Evolutionary conservation across 1,284 basidiomycete species (phyloP), one percentile per base, ranked within the genome.

Genomic region (Entoloma clypeatum): DNA sequence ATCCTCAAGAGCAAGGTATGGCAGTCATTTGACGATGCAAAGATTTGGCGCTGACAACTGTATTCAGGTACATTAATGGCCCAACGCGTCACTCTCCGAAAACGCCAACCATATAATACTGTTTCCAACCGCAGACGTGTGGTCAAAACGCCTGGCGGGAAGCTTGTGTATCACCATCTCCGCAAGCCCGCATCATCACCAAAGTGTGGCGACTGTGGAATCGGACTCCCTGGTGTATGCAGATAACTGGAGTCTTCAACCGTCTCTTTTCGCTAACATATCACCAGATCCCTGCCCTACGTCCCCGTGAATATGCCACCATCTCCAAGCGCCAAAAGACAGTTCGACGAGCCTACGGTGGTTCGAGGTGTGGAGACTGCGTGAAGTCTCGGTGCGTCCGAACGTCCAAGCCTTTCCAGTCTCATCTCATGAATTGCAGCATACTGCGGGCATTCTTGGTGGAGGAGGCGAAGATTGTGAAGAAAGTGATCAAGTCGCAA

Each of bases 401-500:
- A 29, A n/a, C 25, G 9, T 26, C 36, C 14, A 35, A n/a, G n/a
- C 13, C n/a, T 29, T 7, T 19, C 11, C n/a, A 14, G 17, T 14
- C 10, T 8, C 31, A 10, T 14, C n/a, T 25, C 44, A 34, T 16
- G 16, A 19, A 8, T 22, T 3, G 7, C 14, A 95, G 95, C 57
- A 94, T 99, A 61, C 86, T 99, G 61, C 91, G 96, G 48, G 94
- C 96, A 51, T 99, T 99, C 85, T 74, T 99, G 51, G 91, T 99
- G 44, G 96, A 99, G 77, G 94, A 99, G 77, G 95, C 95, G 36
- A 99, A 98, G 81, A 98, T 99, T 58, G 95, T 99, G 65, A 99
- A 99, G 86, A 89, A 83, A 72, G 94, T 99, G 54, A 92, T 98
- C 78, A 97, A 97, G 80, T 86, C 86, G 59, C 84, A 70, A 59